These are phyloP conservation scores for Papiliotrema nemorosa DNA, from an alignment of 1,284 basidiomycete species.

Conservation along the genomic window DNA sequence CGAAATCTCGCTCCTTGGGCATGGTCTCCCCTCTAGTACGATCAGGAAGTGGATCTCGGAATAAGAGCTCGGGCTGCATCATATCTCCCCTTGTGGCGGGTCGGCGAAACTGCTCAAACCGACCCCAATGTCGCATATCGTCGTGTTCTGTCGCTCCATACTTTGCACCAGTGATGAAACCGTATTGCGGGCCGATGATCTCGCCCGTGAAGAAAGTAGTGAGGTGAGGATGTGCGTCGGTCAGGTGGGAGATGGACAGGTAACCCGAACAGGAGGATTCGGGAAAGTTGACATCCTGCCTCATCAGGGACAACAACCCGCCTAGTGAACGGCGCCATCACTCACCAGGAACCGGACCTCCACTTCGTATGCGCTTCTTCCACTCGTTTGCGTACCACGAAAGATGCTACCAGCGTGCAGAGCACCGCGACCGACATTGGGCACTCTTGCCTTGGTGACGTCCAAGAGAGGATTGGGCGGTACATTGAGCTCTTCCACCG, in stretches of 20 bases:
- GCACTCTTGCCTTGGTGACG: slow-evolving; percentile 68
- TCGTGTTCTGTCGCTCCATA: slow-evolving; percentile 84
- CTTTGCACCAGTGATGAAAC: slow-evolving; percentile 71
- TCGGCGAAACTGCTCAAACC: slow-evolving; percentile 84
- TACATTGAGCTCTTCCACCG: slow-evolving; percentile 8
- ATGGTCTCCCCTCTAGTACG: slow-evolving; percentile 23
- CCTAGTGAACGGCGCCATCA: too few species aligned
- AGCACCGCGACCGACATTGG: slow-evolving; percentile 70
- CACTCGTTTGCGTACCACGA: slow-evolving; percentile 75
- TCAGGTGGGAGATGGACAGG: slow-evolving; percentile 80
- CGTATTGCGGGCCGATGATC: slow-evolving; percentile 78
- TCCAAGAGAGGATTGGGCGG: slow-evolving; percentile 61
- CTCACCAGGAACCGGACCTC: slow-evolving; percentile 73
- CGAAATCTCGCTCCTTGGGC: slow-evolving; percentile 48
- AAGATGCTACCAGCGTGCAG: slow-evolving; percentile 75
- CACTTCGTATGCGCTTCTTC: slow-evolving; percentile 78
- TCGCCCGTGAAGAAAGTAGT: slow-evolving; percentile 93
- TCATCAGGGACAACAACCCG: too few species aligned
- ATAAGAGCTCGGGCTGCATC: slow-evolving; percentile 67
- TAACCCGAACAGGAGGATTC: slow-evolving; percentile 80
- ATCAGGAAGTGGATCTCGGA: slow-evolving; percentile 54
- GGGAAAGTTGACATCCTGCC: slow-evolving; percentile 76
- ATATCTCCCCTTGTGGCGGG: slow-evolving; percentile 56
- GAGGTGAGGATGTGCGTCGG: slow-evolving; percentile 83
- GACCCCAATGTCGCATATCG: slow-evolving; percentile 84